These are phyloP conservation scores for Podaxis carcinomalis DNA, from an alignment of 768 basidiomycete species.

Conservation along the genomic window DNA sequence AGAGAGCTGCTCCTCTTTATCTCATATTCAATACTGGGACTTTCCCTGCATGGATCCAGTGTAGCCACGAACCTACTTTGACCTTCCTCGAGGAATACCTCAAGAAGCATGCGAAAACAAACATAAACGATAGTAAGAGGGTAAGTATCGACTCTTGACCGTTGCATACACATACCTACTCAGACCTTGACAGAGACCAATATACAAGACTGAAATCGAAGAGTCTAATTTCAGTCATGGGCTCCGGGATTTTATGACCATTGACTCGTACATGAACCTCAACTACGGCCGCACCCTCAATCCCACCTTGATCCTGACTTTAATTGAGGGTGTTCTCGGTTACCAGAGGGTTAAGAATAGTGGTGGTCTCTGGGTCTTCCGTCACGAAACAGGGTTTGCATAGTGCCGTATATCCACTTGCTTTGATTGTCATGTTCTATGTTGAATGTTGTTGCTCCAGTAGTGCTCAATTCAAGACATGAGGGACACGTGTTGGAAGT, in stretches of 20 bases:
- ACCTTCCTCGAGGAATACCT: slow-evolving; percentile 31
- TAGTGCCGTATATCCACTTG: no score
- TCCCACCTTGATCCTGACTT: slow-evolving; percentile 30
- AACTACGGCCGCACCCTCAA: slow-evolving; percentile 20
- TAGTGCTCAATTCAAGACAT: no score
- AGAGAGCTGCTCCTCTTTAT: slow-evolving; percentile 24
- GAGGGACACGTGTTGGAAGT: no score
- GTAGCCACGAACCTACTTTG: slow-evolving; percentile 34
- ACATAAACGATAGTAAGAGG: slow-evolving; percentile 24
- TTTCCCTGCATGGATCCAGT: slow-evolving; percentile 25
- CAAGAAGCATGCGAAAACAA: slow-evolving; percentile 31
- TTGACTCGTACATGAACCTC: slow-evolving; percentile 23
- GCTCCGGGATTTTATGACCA: slow-evolving; percentile 27
- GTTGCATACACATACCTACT: neutral
- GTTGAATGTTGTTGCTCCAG: no score
- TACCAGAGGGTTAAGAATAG: no score
- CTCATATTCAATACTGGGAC: slow-evolving; percentile 28
- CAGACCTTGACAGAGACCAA: slow-evolving; percentile 20
- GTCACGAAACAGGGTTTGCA: no score
- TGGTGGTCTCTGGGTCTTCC: no score
- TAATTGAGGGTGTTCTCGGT: slow-evolving; percentile 34
- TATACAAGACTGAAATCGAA: slow-evolving; percentile 27
- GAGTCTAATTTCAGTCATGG: slow-evolving; percentile 32
- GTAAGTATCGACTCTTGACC: slow-evolving; percentile 14
- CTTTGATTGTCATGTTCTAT: no score